A percentile compares a stretch with the other conserved stretches of the same genome.
Conservation (phyloP, 352 stramenopile genomes). For the Pythium brassicae region DNA sequence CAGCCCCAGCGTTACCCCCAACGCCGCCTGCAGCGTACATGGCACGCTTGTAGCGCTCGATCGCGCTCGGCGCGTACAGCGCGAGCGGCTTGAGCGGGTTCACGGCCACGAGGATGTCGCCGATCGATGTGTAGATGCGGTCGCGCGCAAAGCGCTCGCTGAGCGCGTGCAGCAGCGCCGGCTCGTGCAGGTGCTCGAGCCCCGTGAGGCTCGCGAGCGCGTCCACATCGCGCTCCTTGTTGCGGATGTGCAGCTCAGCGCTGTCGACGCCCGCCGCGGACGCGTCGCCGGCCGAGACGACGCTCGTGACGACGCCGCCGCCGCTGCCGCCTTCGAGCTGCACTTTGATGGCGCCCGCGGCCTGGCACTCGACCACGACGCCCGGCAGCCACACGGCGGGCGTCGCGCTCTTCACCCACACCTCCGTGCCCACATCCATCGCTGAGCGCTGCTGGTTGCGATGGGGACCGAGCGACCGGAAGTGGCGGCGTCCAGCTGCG, state of each 20-base stretch:
- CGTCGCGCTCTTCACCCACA: slow-evolving; percentile 71
- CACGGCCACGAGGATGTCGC: slow-evolving; percentile 78
- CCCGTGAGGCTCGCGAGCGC: slow-evolving; percentile 62
- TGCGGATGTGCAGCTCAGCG: slow-evolving; percentile 64
- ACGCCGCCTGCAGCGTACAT: slow-evolving; percentile 26
- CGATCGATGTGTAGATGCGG: slow-evolving; percentile 86
- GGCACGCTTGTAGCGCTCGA: slow-evolving; percentile 63
- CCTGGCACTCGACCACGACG: slow-evolving; percentile 68
- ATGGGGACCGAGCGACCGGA: too few relatives aligned
- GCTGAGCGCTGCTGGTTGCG: too few relatives aligned
- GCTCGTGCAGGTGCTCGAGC: slow-evolving; percentile 82
- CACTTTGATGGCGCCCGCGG: slow-evolving; percentile 40
- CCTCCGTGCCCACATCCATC: slow-evolving; percentile 82
- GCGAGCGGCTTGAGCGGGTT: slow-evolving; percentile 80
- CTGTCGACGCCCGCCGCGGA: background rate
- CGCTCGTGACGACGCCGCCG: slow-evolving; percentile 38
- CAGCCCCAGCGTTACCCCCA: too few relatives aligned
- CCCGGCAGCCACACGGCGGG: slow-evolving; percentile 59
- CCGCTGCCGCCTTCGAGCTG: slow-evolving; percentile 26
- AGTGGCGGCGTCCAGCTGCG: too few relatives aligned
- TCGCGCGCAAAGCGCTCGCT: slow-evolving; percentile 69
- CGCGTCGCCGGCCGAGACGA: slow-evolving; percentile 2
- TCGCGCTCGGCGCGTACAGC: slow-evolving; percentile 52
- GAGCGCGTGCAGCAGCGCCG: slow-evolving; percentile 75
- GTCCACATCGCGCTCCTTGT: slow-evolving; percentile 50